Base-by-base conservation (phyloP, 208 protist species). In the Trichomonas tenax region DNA sequence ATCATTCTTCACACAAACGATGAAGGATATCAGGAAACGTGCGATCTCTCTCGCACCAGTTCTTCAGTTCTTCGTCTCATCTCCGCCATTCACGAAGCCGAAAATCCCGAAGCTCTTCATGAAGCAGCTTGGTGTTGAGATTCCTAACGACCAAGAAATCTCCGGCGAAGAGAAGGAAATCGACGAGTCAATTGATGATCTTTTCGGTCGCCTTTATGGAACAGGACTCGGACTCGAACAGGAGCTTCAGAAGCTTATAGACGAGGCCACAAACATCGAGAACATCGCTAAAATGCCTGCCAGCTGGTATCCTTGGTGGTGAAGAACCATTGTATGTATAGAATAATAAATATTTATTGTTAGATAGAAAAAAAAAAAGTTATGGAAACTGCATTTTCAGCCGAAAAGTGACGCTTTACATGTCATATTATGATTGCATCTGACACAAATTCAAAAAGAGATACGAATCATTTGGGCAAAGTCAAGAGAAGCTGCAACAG, bases 261-360 rank as follows among this genome's bases (percentile, higher is more conserved):
- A 48, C 36, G 34, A 48, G 2, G 40, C 86, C 3, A 93, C 41
- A 38, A 17, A 48, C 34, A 51, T 93, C 31, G 46, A 93, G 34
- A 93, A 93, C 38, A 93, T 93, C 45, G 86, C 44, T 17, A 41
- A 48, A 8, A 93, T 93, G 86, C 86, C 86, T 15, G 14, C 36
- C 21, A 40, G 44, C n/a, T 93, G 86, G 86, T 93, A 51, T 51
- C 86, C 86, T 2, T 93, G 86, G 86, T 93, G 86, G 86, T 93
- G 31, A 93, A n/a, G n/a, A n/a, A n/a, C n/a, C n/a, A n/a, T n/a
- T n/a, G n/a, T n/a, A n/a, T n/a, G n/a, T n/a, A n/a, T n/a, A n/a
- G n/a, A n/a, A n/a, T n/a, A n/a, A n/a, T n/a, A n/a, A n/a, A n/a
- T n/a, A n/a, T n/a, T n/a, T n/a, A n/a, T n/a, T n/a, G n/a, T n/a